Conservation (phyloP, 208 protist genomes). For the Acanthamoeba sp. region DNA sequence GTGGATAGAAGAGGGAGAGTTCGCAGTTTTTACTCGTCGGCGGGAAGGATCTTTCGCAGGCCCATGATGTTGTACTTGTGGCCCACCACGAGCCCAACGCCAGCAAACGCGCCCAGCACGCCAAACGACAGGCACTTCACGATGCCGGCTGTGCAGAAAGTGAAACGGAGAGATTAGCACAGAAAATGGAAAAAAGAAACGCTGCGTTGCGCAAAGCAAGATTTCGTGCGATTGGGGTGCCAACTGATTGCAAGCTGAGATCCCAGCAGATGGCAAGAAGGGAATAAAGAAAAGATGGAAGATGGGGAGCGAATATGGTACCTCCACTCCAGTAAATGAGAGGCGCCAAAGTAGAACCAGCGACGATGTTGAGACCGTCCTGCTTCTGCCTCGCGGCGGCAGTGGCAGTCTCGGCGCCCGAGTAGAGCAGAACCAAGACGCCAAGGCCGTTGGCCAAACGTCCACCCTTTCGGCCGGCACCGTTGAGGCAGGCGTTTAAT, state of each 20-base stretch:
- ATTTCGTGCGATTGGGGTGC: too few relatives aligned
- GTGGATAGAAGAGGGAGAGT: neutral
- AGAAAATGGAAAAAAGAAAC: neutral
- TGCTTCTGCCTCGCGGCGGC: slow-evolving; percentile 39
- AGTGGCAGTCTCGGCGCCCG: neutral
- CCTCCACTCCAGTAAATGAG: slow-evolving; percentile 72
- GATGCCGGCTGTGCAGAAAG: neutral
- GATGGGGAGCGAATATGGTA: neutral
- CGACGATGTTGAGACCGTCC: slow-evolving; percentile 53
- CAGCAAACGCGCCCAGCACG: neutral
- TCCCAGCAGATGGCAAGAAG: too few relatives aligned
- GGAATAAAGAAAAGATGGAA: neutral
- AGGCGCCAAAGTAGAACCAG: slow-evolving; percentile 23
- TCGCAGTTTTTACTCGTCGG: neutral
- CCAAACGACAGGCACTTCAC: neutral
- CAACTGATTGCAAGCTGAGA: too few relatives aligned
- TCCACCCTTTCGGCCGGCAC: slow-evolving; percentile 39
- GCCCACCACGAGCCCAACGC: neutral
- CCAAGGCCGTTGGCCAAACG: slow-evolving; percentile 33
- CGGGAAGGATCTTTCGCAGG: slow-evolving; percentile 39
- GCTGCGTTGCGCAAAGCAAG: neutral
- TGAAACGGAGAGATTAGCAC: too few relatives aligned
- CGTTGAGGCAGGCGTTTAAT: slow-evolving; percentile 68
- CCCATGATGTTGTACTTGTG: slow-evolving; percentile 39
- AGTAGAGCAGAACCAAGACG: slow-evolving; percentile 27